phyloP scores from a whole-genome alignment of 306 rosid species.

The Malus asiatica region DNA sequence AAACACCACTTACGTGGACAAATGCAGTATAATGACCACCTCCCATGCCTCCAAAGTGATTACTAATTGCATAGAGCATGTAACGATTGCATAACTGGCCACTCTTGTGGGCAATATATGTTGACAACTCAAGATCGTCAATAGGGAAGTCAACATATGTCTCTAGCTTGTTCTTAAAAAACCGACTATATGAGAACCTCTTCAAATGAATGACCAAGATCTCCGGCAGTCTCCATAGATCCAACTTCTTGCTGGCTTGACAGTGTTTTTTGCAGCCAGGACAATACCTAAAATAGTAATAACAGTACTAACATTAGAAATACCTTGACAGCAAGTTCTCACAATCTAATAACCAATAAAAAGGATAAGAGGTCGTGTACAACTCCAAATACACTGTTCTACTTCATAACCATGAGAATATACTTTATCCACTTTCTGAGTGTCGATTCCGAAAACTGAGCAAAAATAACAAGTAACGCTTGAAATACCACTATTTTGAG shows the following conservation, averaged over 20 bases:
- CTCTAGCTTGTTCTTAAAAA: constrained; percentile 85
- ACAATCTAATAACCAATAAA: constrained; percentile 14
- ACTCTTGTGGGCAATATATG: constrained; percentile 49
- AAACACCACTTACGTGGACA: constrained; percentile 73
- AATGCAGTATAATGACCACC: constrained; percentile 98
- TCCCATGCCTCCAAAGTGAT: constrained; percentile 98
- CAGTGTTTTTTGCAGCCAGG: constrained; percentile 81
- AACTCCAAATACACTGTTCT: not conserved
- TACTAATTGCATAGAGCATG: constrained; percentile 89
- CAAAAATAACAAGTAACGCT: not conserved
- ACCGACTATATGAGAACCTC: constrained; percentile 93
- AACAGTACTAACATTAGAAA: constrained; percentile 18
- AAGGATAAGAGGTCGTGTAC: not conserved
- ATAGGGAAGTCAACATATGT: constrained; percentile 89
- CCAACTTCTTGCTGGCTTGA: constrained; percentile 95
- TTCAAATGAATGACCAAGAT: constrained; percentile 95
- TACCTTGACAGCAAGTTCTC: not conserved
- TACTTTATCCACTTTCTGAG: not conserved
- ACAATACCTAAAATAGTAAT: constrained; percentile 60
- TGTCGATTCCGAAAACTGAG: not conserved
- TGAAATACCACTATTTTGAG: not conserved
- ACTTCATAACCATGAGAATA: not conserved
- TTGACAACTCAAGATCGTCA: constrained; percentile 82
- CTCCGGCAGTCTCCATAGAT: constrained; percentile 98
- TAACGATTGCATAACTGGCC: constrained; percentile 54